phyloP scores from a whole-genome alignment of 2,329 filamentous ascomycete species.

The Alternaria triticina region DNA sequence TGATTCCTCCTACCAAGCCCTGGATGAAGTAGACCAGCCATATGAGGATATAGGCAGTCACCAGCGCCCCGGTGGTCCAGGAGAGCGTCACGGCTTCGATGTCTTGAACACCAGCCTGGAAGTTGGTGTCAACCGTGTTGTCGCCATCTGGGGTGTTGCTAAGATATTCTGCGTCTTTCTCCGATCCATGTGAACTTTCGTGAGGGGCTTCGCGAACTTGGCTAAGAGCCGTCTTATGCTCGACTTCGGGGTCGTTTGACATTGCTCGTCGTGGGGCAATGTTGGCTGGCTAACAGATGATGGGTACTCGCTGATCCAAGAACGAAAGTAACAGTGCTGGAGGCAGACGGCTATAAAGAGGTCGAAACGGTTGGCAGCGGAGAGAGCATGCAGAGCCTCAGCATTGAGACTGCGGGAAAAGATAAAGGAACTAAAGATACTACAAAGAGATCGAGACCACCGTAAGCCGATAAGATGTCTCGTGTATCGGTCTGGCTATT shows the following conservation, averaged over 20 bases:
- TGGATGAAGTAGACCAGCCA: conserved; percentile 49
- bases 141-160: not conserved
- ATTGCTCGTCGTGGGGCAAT: not conserved
- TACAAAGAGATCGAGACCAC: not conserved
- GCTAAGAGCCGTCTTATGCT: not conserved
- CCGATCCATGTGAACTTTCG: not conserved
- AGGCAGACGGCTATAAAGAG: not conserved
- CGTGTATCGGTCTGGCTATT: not conserved
- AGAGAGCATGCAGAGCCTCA: not conserved
- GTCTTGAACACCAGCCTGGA: conserved; percentile 6
- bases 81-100: conserved; percentile 3
- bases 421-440: not conserved
- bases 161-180: not conserved
- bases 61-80: conserved; percentile 4
- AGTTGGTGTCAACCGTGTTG: not conserved
- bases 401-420: not conserved
- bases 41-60: conserved; percentile 8
- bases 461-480: not conserved
- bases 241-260: not conserved
- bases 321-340: not conserved
- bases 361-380: not conserved
- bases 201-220: not conserved
- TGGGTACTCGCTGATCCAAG: not conserved
- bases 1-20: conserved; percentile 49
- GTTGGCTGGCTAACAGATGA: not conserved